Percentiles rank a stretch among this genome's conserved stretches.
Conservation (phyloP, 2,329 filamentous ascomycete genomes). For the Calonectria fujianensis region DNA sequence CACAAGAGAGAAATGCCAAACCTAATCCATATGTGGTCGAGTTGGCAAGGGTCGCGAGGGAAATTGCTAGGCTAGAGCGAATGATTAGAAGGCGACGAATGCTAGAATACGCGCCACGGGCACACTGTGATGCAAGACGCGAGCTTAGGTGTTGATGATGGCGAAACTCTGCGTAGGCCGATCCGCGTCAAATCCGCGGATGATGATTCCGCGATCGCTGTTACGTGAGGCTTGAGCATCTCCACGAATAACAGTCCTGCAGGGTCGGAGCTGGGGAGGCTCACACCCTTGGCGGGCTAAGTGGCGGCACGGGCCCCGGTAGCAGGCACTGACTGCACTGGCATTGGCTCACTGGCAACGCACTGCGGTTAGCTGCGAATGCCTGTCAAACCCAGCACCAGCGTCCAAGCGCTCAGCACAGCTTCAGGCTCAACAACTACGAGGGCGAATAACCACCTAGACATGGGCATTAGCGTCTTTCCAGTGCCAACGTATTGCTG, state of each 20-base stretch:
- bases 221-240: slow-evolving; percentile 28
- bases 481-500: neutral
- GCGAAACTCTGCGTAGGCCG: slow-evolving; percentile 18
- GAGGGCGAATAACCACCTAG: neutral
- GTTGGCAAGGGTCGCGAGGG: slow-evolving; percentile 13
- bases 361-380: slow-evolving; percentile 3
- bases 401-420: neutral
- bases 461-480: slow-evolving; percentile 6
- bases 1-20: slow-evolving; percentile 33
- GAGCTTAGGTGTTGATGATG: slow-evolving; percentile 25
- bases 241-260: slow-evolving; percentile 21
- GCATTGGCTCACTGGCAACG: slow-evolving; percentile 24
- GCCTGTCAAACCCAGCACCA: slow-evolving; percentile 15
- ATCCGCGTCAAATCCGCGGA: slow-evolving; percentile 28
- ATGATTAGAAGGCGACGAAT: neutral
- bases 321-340: slow-evolving; percentile 14
- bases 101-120: neutral
- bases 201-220: slow-evolving; percentile 30
- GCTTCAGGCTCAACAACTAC: neutral
- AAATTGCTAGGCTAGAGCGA: neutral
- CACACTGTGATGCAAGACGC: slow-evolving; percentile 3
- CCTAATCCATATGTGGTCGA: slow-evolving; percentile 40
- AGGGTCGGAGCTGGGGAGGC: slow-evolving; percentile 1
- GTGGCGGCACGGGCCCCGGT: slow-evolving; percentile 27
- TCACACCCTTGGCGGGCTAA: neutral